Evolutionary conservation across 495 filamentous ascomycete species (phyloP).

Genomic region (Entonaema liquescens): DNA sequence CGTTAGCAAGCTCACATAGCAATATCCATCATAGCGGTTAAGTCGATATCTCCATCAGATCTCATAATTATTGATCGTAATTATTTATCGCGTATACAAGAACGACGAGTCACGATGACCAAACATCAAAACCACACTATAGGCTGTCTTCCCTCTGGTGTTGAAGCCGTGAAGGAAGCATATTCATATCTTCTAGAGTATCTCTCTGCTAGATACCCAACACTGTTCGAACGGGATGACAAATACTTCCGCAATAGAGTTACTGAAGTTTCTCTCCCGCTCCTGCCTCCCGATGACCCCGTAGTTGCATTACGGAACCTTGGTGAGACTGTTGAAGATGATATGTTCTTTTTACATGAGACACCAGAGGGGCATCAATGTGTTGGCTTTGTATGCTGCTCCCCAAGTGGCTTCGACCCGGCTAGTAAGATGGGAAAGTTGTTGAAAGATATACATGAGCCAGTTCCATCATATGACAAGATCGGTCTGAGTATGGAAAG

Average conservation of each 20-base stretch:
- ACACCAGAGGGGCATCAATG: constrained; percentile 65
- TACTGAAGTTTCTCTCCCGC: constrained; percentile 55
- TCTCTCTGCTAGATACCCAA: constrained; percentile 72
- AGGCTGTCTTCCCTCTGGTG: constrained; percentile 54
- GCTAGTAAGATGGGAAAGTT: constrained; percentile 67
- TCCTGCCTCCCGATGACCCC: constrained; percentile 43
- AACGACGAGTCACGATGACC: constrained; percentile 62
- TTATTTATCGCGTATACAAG: constrained; percentile 63
- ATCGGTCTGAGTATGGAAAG: constrained; percentile 80
- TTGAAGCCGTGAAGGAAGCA: constrained; percentile 66
- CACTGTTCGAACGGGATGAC: constrained; percentile 59
- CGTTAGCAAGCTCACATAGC: neutral
- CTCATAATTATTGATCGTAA: constrained; percentile 73
- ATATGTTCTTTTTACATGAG: constrained; percentile 78
- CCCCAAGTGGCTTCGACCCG: constrained; percentile 76
- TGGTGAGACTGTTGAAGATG: constrained; percentile 71
- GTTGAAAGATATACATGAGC: constrained; percentile 73
- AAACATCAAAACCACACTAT: constrained; percentile 58
- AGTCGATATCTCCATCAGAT: constrained; percentile 63
- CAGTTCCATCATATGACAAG: constrained; percentile 77
- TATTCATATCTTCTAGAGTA: constrained; percentile 74
- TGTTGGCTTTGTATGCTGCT: constrained; percentile 74
- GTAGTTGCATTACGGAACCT: constrained; percentile 58
- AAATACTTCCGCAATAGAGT: constrained; percentile 56
- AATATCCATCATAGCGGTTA: constrained; percentile 48